phyloP scores from a whole-genome alignment of 1,139 yeast genomes.

The Hyphopichia pseudoburtonii region DNA sequence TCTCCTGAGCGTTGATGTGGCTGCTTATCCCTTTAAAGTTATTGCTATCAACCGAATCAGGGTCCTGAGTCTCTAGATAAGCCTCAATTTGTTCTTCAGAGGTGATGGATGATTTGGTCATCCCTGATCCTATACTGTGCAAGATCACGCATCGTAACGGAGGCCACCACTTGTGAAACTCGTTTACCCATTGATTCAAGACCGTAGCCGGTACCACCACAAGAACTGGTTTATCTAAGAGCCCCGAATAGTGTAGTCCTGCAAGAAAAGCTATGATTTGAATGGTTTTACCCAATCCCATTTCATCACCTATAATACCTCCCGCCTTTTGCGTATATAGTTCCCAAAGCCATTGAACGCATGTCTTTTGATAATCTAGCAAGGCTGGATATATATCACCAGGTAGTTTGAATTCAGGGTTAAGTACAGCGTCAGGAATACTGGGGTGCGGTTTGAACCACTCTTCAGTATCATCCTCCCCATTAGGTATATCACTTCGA shows the following conservation, averaged over 20 bases:
- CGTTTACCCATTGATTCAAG: constrained; percentile 93
- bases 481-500: neutral
- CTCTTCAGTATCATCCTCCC: constrained; percentile 43
- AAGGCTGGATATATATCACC: constrained; percentile 87
- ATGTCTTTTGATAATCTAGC: constrained; percentile 91
- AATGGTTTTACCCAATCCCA: constrained; percentile 96
- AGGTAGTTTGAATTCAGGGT: constrained; percentile 71
- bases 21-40: constrained; percentile 26
- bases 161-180: constrained; percentile 98
- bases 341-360: constrained; percentile 83
- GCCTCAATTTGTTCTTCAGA: constrained; percentile 54
- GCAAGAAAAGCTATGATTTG: constrained; percentile 90
- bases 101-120: constrained; percentile 44
- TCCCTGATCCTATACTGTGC: constrained; percentile 91
- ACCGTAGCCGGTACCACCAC: constrained; percentile 97
- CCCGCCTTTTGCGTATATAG: constrained; percentile 84
- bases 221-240: constrained; percentile 72
- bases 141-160: constrained; percentile 81
- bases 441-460: constrained; percentile 79
- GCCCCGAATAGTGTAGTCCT: constrained; percentile 80
- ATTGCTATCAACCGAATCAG: constrained; percentile 31
- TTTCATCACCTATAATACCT: constrained; percentile 95
- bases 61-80: constrained; percentile 46
- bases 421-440: constrained; percentile 70
- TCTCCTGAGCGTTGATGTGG: constrained; percentile 43